Conservation (phyloP, 2,329 filamentous ascomycete genomes). For the Knoxdaviesia proteae region DNA sequence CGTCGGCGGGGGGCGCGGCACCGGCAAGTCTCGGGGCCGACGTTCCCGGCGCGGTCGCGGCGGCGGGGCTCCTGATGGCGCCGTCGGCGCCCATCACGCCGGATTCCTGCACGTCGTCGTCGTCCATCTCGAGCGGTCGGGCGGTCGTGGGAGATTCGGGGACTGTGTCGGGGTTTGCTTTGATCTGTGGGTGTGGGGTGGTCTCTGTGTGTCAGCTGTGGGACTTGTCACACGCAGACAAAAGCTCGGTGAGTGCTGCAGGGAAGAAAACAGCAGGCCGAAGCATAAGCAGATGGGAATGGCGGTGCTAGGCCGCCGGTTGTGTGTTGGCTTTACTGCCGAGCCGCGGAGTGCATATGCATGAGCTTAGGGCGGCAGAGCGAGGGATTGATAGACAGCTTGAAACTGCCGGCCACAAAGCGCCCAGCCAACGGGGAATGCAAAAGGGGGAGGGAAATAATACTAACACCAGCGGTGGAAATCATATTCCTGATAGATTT, state of each 20-base stretch:
- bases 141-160: slow-evolving; percentile 48
- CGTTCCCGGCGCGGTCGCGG: slow-evolving; percentile 4
- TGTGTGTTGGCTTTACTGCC: not conserved
- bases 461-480: too few relatives aligned
- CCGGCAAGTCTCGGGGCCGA: slow-evolving; percentile 8
- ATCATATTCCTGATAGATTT: too few relatives aligned
- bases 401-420: too few relatives aligned
- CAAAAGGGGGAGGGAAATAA: too few relatives aligned
- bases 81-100: slow-evolving; percentile 24
- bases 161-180: slow-evolving; percentile 18
- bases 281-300: too few relatives aligned
- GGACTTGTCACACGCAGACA: too few relatives aligned
- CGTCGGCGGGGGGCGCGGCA: slow-evolving; percentile 10
- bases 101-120: slow-evolving; percentile 47
- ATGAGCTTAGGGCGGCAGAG: not conserved
- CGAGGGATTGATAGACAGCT: too few relatives aligned
- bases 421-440: too few relatives aligned
- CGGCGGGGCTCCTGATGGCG: slow-evolving; percentile 6
- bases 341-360: slow-evolving; percentile 1
- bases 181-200: slow-evolving; percentile 15
- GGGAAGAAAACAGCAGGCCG: too few relatives aligned
- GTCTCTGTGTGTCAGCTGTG: slow-evolving; percentile 1
- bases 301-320: not conserved
- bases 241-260: too few relatives aligned
- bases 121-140: slow-evolving; percentile 44